Base-by-base conservation (phyloP, 2,329 filamentous ascomycete species). In the Colletotrichum siamense region DNA sequence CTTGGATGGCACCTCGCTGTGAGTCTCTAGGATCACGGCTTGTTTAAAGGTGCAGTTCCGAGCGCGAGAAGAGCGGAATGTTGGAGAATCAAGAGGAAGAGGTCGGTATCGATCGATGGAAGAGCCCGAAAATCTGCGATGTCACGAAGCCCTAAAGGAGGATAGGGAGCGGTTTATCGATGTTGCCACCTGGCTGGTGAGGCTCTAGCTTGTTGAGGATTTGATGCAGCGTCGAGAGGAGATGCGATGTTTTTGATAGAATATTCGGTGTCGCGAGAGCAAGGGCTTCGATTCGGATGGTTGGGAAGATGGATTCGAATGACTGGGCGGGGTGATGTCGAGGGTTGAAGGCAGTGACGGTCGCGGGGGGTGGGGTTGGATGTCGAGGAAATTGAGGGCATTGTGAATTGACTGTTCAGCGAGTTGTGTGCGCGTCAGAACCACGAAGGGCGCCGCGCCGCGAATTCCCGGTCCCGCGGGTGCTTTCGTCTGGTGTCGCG, bases 11-110 rank as follows among this genome's bases (percentile, higher is more conserved):
- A 93, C 95, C 95, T 98, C 94, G 95, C 95, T 95, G 93, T 95
- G 93, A 94, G 81, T 92, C 94, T 94, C 94, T 79, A 79, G 93
- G 94, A 93, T 90, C 94, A 96, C 95, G 94, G 95, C 95, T 83
- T 96, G 83, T 96, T 97, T 96, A 95, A 96, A 96, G 94, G 94
- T 89, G 89, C 88, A 82, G 81, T 78, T 79, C 79, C 83, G 85
- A 86, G 85, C 81, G 85, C 81, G 74, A 77, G 77, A 80, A 79
- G 80, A 81, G 79, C 78, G 69, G 74, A 75, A 75, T 76, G 52
- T 30, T 44, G 30, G 22, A 34, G 32, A 18, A 9, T 32, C 16
- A 49, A 34, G 16, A 61, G 67, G 78, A 70, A 62, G 63, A 73
- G 67, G 61, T 78, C 63, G 64, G 32, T 36, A 3, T 73, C 71